Conservation (phyloP, 805 yeast species). For the Cyberlindnera subsufficiens region DNA sequence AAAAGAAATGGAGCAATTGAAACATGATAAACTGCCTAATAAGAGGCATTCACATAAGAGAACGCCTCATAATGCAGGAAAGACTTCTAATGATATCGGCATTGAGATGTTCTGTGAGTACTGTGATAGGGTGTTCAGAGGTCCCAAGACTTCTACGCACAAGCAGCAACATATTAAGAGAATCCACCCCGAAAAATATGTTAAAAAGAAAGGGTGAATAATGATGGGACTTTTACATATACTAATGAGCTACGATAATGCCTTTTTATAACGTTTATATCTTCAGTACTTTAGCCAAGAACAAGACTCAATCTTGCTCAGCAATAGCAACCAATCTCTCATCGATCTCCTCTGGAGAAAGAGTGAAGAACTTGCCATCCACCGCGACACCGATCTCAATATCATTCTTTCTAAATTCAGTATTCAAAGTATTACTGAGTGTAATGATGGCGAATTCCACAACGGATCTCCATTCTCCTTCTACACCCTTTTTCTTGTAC, state of each 20-base stretch:
- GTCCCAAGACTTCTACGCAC: constrained; percentile 41
- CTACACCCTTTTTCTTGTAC: constrained; percentile 65
- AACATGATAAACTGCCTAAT: neutral
- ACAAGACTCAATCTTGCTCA: constrained; percentile 71
- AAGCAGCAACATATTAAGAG: constrained; percentile 43
- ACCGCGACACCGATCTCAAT: constrained; percentile 90
- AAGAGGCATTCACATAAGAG: neutral
- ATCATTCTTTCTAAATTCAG: constrained; percentile 91
- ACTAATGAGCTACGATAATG: too few species aligned
- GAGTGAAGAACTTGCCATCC: constrained; percentile 58
- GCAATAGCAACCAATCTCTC: constrained; percentile 92
- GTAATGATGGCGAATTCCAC: constrained; percentile 88
- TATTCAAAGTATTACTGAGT: constrained; percentile 78
- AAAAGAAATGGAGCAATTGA: neutral
- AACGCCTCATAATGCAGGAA: constrained; percentile 17
- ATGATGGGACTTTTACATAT: too few species aligned
- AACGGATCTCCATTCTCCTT: constrained; percentile 83
- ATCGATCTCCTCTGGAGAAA: constrained; percentile 85
- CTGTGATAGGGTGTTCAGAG: constrained; percentile 39
- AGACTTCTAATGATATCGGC: constrained; percentile 12
- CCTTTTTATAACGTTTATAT: too few species aligned
- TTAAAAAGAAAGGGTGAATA: constrained; percentile 41
- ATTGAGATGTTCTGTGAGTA: constrained; percentile 33
- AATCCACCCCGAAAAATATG: constrained; percentile 38
- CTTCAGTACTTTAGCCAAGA: neutral